Conservation (phyloP, 129 eudicot species). For the Kitagawia praeruptora region DNA sequence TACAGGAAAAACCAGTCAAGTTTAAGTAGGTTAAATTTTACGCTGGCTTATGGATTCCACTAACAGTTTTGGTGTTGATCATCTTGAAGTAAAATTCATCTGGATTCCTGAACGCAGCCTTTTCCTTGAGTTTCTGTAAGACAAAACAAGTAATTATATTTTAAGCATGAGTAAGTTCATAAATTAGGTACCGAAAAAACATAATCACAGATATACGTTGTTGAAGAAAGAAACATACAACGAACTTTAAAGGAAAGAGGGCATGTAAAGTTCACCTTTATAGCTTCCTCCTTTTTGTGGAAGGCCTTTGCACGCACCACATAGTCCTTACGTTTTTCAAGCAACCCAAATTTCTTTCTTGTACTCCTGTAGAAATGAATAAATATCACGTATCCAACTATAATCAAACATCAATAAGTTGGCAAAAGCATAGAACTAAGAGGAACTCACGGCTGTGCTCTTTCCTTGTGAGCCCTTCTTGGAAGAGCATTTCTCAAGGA, state of each 20-base stretch:
- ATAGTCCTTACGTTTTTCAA: constrained; percentile 94
- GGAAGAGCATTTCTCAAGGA: constrained; percentile 73
- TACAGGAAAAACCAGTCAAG: not conserved
- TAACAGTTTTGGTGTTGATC: constrained; percentile 58
- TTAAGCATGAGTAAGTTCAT: not conserved
- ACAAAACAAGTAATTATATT: not conserved
- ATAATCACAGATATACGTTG: not conserved
- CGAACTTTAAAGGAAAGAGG: not conserved
- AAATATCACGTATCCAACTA: not conserved
- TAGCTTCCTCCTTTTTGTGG: constrained; percentile 71
- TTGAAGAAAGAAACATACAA: not conserved
- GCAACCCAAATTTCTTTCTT: constrained; percentile 66
- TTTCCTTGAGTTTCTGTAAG: constrained; percentile 85
- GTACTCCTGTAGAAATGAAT: constrained; percentile 29
- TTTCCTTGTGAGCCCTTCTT: constrained; percentile 77
- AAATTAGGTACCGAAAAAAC: not conserved
- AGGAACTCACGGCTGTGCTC: constrained; percentile 77
- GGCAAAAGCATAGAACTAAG: not conserved
- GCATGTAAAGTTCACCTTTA: constrained; percentile 33
- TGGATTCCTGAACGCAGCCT: constrained; percentile 79
- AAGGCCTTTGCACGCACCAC: constrained; percentile 72
- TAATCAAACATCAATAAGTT: not conserved
- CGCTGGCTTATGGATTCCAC: constrained; percentile 67
- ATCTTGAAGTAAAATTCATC: constrained; percentile 93
- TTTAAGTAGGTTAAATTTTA: constrained; percentile 3